A percentile compares a stretch with the other conserved stretches of the same genome.
These are phyloP conservation scores for Sporothrix luriei DNA, from an alignment of 2,329 filamentous ascomycete genomes.

Conservation along the genomic window DNA sequence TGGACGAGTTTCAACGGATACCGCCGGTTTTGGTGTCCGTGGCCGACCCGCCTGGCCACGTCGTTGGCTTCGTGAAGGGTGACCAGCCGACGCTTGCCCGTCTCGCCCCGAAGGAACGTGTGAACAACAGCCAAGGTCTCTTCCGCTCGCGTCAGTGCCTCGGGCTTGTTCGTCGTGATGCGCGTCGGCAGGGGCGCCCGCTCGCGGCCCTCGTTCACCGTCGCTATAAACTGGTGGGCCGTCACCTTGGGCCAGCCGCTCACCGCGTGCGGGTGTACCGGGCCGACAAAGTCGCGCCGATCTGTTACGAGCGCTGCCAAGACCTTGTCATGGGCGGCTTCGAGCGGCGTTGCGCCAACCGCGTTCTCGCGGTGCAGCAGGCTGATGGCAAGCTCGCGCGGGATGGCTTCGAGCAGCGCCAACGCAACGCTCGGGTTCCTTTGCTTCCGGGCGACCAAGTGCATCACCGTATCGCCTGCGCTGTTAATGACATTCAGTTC, in stretches of 20 bases:
- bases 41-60: constrained; percentile 41
- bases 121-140: background rate
- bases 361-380: constrained; percentile 73
- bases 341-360: constrained; percentile 71
- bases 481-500: constrained; percentile 63
- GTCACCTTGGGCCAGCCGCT: background rate
- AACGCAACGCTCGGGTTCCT: constrained; percentile 45
- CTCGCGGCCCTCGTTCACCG: background rate
- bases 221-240: constrained; percentile 7
- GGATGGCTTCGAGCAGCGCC: constrained; percentile 57
- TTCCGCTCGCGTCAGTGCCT: background rate
- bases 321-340: constrained; percentile 63
- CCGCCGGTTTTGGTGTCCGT: constrained; percentile 29
- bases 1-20: constrained; percentile 22
- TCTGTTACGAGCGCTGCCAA: constrained; percentile 46
- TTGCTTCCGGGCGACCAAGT: constrained; percentile 53
- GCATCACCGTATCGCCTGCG: constrained; percentile 66
- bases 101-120: constrained; percentile 18
- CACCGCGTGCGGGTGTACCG: background rate
- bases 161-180: background rate
- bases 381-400: constrained; percentile 43
- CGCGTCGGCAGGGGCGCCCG: background rate
- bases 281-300: constrained; percentile 30
- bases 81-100: constrained; percentile 52
- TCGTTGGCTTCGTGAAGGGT: constrained; percentile 58